Evolutionary conservation across 257 asterid species (phyloP).

Genomic region (Euphrasia confusa): DNA sequence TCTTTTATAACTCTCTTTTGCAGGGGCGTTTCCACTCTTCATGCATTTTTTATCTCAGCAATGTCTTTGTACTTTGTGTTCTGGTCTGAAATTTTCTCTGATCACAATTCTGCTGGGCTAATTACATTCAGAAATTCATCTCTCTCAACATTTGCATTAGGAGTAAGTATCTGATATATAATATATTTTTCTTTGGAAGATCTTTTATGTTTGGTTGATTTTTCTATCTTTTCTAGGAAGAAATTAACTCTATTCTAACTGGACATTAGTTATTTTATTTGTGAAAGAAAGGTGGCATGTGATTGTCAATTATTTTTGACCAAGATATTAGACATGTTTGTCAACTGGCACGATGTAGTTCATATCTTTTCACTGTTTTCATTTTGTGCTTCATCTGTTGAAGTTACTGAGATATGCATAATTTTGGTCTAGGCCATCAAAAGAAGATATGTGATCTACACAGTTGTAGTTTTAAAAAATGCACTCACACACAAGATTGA

Average conservation of each 20-base stretch:
- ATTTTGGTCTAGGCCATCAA: not conserved
- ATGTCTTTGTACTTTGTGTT: conserved; percentile 78
- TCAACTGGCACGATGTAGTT: not conserved
- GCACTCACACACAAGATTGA: not conserved
- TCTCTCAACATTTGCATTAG: conserved; percentile 71
- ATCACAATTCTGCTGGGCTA: conserved; percentile 42
- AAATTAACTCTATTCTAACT: not conserved
- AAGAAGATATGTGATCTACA: conserved; percentile 6
- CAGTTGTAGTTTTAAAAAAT: not conserved
- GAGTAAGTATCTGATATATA: conserved; percentile 47
- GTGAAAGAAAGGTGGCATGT: conserved; percentile 12
- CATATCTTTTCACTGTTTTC: conserved; percentile 5
- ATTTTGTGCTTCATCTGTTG: not conserved
- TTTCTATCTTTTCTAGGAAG: not conserved
- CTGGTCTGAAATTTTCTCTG: conserved; percentile 83
- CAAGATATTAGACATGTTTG: not conserved
- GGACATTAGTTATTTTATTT: not conserved
- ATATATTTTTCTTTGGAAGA: conserved; percentile 11
- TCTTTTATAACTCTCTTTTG: conserved; percentile 34
- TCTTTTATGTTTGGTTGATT: not conserved
- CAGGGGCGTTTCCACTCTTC: conserved; percentile 89
- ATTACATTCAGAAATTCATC: conserved; percentile 66
- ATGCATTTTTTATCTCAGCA: conserved; percentile 73
- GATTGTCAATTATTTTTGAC: not conserved
- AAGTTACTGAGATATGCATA: not conserved